These are phyloP conservation scores for Stagonosporopsis rhizophila DNA, from an alignment of 2,329 filamentous ascomycete species.

Conservation along the genomic window DNA sequence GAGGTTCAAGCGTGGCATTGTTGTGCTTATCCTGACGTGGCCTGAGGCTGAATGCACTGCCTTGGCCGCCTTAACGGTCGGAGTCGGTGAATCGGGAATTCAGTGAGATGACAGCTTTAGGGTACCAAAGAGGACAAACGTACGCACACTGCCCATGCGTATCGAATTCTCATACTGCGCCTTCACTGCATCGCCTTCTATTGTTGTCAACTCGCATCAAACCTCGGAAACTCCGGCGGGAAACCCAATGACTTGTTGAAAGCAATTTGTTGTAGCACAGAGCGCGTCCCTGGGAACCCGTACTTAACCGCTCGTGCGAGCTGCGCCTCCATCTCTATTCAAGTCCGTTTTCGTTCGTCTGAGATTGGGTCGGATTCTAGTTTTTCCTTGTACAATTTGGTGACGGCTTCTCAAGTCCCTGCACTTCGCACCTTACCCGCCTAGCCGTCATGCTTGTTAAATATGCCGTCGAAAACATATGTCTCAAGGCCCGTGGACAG, in stretches of 20 bases:
- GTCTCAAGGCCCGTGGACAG: background rate
- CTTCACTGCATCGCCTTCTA: background rate
- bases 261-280: background rate
- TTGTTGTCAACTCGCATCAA: background rate
- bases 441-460: background rate
- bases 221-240: background rate
- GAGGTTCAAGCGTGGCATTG: constrained; percentile 8
- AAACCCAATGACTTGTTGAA: background rate
- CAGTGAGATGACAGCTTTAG: background rate
- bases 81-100: background rate
- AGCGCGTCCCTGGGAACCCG: background rate
- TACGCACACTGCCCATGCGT: background rate
- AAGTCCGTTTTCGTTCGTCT: background rate
- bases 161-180: too few species aligned
- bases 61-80: constrained; percentile 12
- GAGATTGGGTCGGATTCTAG: background rate
- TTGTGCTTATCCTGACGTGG: constrained; percentile 15
- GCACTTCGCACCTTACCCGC: background rate
- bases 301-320: background rate
- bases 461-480: background rate
- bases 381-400: background rate
- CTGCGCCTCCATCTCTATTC: background rate
- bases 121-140: background rate
- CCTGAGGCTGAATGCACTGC: constrained; percentile 20
- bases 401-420: background rate